Evolutionary conservation across 768 basidiomycete species (phyloP).

Genomic region (Clitopilus hobsonii): DNA sequence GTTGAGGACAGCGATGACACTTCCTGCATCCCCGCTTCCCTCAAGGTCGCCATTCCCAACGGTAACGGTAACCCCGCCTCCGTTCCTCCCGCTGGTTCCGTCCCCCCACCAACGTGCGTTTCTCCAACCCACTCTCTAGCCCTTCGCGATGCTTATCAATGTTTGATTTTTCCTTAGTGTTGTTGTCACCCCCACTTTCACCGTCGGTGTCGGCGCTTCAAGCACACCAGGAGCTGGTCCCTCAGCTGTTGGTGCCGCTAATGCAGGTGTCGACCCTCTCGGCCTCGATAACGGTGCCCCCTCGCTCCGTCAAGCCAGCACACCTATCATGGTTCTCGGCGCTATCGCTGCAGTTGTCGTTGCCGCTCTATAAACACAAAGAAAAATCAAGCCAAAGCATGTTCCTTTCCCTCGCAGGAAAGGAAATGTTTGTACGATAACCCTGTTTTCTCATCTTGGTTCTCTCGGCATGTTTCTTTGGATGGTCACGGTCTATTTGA

Average conservation of each 20-base stretch:
- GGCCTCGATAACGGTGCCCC: conserved; percentile 25
- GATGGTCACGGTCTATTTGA: conserved; percentile 11
- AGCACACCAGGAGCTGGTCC: conserved; percentile 2
- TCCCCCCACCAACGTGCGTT: conserved; percentile 15
- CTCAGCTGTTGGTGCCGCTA: conserved; percentile 36
- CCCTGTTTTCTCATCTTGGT: no score
- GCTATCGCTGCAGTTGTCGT: conserved; percentile 32
- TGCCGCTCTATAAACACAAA: conserved; percentile 32
- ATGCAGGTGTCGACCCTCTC: conserved; percentile 34
- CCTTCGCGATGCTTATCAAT: not conserved
- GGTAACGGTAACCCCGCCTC: conserved; percentile 2
- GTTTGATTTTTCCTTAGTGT: conserved; percentile 12
- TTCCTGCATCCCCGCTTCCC: conserved; percentile 28
- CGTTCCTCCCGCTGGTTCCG: conserved; percentile 10
- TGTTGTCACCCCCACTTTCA: conserved; percentile 15
- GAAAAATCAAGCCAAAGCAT: no score
- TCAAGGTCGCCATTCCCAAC: conserved; percentile 1
- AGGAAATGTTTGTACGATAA: no score
- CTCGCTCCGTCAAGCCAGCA: conserved; percentile 31
- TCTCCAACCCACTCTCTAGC: not conserved
- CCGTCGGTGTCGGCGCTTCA: conserved; percentile 8
- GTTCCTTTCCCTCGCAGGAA: conserved; percentile 12
- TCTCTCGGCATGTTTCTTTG: not conserved
- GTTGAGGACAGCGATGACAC: conserved; percentile 30
- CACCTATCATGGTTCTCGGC: conserved; percentile 32